These are phyloP conservation scores for Hypericum androsaemum DNA, from an alignment of 345 rosid species.

Conservation along the genomic window DNA sequence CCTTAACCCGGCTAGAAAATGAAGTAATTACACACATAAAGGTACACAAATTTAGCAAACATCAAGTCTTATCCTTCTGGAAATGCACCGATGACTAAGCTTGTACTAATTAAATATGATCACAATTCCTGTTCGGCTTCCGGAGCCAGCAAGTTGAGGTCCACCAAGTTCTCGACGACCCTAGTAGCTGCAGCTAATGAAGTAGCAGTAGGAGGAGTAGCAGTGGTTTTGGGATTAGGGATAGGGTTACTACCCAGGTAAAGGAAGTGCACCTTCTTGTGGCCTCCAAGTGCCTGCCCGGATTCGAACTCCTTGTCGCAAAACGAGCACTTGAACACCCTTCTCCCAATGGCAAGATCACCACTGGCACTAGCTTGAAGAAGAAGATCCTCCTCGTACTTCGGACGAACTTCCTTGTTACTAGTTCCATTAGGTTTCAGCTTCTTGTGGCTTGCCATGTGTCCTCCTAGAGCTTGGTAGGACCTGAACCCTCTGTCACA, in stretches of 20 bases:
- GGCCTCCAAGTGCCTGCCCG: conserved; percentile 57
- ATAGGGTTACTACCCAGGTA: too few species aligned
- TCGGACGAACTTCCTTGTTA: neutral
- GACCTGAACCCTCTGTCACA: neutral
- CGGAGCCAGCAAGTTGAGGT: conserved; percentile 34
- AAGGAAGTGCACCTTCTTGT: conserved; percentile 42
- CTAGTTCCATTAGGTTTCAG: neutral
- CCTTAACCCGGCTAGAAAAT: too few species aligned
- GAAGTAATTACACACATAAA: too few species aligned
- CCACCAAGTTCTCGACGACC: conserved; percentile 10
- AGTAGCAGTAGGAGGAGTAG: too few species aligned
- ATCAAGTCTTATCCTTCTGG: too few species aligned
- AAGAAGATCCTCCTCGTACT: neutral
- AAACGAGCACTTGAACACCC: conserved; percentile 28
- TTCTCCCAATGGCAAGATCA: neutral
- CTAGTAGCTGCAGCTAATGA: too few species aligned
- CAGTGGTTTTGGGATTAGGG: too few species aligned
- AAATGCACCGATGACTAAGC: neutral
- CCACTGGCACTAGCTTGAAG: neutral
- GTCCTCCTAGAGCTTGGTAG: conserved; percentile 2
- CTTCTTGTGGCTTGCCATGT: conserved; percentile 4
- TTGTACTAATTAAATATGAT: neutral
- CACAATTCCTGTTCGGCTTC: conserved; percentile 17
- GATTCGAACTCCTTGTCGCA: conserved; percentile 40
- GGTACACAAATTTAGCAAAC: too few species aligned